Evolutionary conservation across 2,329 filamentous ascomycete species (phyloP), one percentile per base, ranked within the genome.

Genomic region (Microascus cirrosus): DNA sequence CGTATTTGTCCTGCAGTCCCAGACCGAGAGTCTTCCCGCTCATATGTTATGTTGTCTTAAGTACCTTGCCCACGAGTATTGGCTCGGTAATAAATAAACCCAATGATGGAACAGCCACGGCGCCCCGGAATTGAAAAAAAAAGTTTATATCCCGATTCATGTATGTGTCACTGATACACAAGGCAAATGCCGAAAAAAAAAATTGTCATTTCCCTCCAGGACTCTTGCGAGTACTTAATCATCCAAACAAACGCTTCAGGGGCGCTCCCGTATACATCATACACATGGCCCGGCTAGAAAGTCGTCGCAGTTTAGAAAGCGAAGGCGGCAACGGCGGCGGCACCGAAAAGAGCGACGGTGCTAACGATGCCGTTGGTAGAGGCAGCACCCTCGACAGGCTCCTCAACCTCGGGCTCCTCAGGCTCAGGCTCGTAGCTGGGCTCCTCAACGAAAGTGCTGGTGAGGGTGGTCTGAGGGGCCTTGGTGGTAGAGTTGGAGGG

Each of bases 401-500:
- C 54, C 50, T 58, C 36, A 13, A 15, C 36, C 36, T 42, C 36
- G 36, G 36, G 36, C 12, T 13, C 18, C 12, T 42, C 36, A 3
- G 36, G 13, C 2, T 61, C 58, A 35, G 63, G 59, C 53, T 60
- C 59, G 39, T 59, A 39, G 42, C 61, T 54, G 36, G 63, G 59
- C 48, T 62, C 62, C 59, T 59, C 56, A 55, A 61, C 59, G 55
- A 62, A 61, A 53, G 61, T 58, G 42, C 60, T 53, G 56, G 56
- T 59, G 48, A 58, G 15, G 34, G 54, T 58, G 51, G 51, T 20
- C 48, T 50, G 53, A 20, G 57, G 42, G 25, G 45, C 62, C 57
- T 60, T 54, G 57, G 66, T 61, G 53, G 63, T 52, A 54, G 63
- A 66, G 65, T 65, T 65, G 62, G 45, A 50, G 45, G 63, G 58